Conservation (phyloP, 2,329 filamentous ascomycete genomes). For the Pseudogymnoascus sp. region DNA sequence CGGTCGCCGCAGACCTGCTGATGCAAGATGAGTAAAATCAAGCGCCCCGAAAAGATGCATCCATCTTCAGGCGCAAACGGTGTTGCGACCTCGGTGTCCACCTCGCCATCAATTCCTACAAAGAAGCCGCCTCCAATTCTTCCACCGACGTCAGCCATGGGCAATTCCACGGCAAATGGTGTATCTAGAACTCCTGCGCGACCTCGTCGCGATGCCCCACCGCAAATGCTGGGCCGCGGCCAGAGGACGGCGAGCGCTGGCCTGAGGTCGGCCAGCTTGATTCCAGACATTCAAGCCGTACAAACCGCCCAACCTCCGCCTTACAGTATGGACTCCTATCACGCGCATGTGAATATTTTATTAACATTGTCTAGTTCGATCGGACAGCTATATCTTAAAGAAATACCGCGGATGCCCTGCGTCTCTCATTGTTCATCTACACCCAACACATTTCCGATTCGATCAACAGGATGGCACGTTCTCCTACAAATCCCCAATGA, state of each 20-base stretch:
- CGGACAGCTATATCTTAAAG: constrained; percentile 70
- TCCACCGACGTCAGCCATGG: constrained; percentile 44
- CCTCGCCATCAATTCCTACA: constrained; percentile 47
- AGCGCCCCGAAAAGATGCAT: constrained; percentile 12
- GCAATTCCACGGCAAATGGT: constrained; percentile 34
- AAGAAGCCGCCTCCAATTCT: constrained; percentile 50
- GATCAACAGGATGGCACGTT: constrained; percentile 93
- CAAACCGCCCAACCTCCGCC: constrained; percentile 43
- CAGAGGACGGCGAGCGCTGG: constrained; percentile 46
- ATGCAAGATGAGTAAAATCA: constrained; percentile 14
- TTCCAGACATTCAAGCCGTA: constrained; percentile 37
- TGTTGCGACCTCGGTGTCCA: constrained; percentile 21
- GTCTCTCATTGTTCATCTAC: constrained; percentile 79
- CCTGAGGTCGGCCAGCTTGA: constrained; percentile 43
- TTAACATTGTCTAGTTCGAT: constrained; percentile 52
- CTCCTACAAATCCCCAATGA: constrained; percentile 88
- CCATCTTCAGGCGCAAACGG: constrained; percentile 11
- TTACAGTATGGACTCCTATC: constrained; percentile 39
- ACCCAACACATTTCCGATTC: constrained; percentile 82
- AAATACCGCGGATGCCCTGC: constrained; percentile 69
- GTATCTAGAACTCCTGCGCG: constrained; percentile 50
- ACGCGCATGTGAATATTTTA: constrained; percentile 17
- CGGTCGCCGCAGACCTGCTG: constrained; percentile 8
- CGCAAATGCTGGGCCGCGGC: constrained; percentile 40
- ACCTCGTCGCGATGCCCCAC: constrained; percentile 50